Base-by-base conservation (phyloP, 2,329 filamentous ascomycete species). In the Fusarium continuum region DNA sequence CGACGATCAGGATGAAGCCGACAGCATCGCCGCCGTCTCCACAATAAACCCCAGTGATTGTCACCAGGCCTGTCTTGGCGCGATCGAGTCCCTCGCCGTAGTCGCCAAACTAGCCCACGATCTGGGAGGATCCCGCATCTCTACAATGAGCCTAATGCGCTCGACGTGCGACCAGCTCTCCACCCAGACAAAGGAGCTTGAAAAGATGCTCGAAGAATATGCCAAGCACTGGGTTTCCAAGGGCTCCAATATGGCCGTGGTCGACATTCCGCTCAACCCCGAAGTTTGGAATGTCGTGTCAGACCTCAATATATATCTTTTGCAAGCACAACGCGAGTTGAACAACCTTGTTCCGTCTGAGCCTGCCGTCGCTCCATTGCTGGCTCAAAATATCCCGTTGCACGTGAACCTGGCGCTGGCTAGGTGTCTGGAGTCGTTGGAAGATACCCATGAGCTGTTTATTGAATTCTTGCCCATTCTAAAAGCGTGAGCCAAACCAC, bases 391-490 rank as follows among this genome's bases (percentile, higher is more conserved):
- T 8, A 66, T 70, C 1, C 58, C 68, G 1, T 13, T 70, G 14
- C 20, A 22, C 2, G 6, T 28, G 1, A 66, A 69, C 8, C 14
- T 46, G 16, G 23, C 38, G 1, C 36, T 69, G 19, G 60, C 60
- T 0, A 29, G 34, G 2, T 40, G 20, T 4, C 36, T 57, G 2
- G 63, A 58, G 11, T n/a, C 35, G 0, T 11, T 71, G 7, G 63
- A 67, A 13, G 19, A 56, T 1, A 41, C 52, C 1, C 34, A 56
- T 4, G 36, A 26, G 1, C 13, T 34, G 0, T 48, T 71, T 2
- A 40, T 44, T 3, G 56, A 60, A 2, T 66, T 70, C 16, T 25
- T 71, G 3, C 69, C 69, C 0, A 71, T 67, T 8, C 14, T 70
- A 1, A 68, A 62, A 51, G 61, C 41, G 69, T 65, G 8, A 64